Evolutionary conservation across 345 rosid genomes (phyloP).

Genomic region (Eucalyptus cloeziana): DNA sequence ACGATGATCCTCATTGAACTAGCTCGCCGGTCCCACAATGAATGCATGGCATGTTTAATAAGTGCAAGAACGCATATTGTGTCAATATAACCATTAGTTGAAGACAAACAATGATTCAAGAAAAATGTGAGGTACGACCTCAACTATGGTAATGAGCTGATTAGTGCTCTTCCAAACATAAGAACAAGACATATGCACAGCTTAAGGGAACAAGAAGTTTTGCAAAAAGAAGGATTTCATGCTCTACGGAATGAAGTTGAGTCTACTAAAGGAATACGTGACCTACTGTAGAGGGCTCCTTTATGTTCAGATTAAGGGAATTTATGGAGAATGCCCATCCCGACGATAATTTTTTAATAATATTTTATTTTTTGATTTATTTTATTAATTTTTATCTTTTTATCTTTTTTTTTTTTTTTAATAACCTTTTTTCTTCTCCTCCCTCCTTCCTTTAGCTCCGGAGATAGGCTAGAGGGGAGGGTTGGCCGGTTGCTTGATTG

Average conservation of each 20-base stretch:
- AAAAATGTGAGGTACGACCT: neutral
- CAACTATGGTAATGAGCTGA: neutral
- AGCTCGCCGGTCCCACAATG: neutral
- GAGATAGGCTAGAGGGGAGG: no score
- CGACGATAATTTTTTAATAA: no score
- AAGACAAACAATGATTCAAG: neutral
- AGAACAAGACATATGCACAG: neutral
- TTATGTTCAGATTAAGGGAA: neutral
- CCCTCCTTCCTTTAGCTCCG: no score
- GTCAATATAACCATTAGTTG: neutral
- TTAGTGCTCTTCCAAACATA: neutral
- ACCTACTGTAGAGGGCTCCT: neutral
- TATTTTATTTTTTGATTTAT: no score
- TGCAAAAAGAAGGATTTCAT: neutral
- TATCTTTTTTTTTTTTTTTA: fast-evolving
- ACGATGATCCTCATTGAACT: neutral
- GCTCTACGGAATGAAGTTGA: neutral
- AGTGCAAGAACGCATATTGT: neutral
- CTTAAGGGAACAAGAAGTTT: neutral
- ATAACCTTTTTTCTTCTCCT: no score
- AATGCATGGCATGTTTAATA: neutral
- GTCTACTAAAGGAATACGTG: neutral
- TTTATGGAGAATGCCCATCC: neutral
- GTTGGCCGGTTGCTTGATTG: no score
- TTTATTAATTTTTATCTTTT: no score